These are phyloP conservation scores for Chlorella sp. DNA, from an alignment of 139 green algal species.

Conservation along the genomic window DNA sequence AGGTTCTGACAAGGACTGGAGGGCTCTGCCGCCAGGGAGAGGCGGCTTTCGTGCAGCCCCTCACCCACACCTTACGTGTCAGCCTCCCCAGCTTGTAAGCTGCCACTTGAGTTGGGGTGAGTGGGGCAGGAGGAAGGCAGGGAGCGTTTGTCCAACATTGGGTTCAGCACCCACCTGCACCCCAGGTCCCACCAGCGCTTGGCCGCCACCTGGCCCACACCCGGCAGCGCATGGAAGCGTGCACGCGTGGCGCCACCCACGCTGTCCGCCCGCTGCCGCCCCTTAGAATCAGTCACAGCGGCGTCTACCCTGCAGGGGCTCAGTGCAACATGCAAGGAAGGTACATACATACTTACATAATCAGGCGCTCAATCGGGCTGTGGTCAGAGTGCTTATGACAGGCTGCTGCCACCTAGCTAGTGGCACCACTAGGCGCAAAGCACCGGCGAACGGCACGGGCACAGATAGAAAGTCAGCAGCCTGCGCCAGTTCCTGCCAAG, in stretches of 20 bases:
- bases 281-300: conserved; percentile 33
- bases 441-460: too few species aligned
- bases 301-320: conserved; percentile 9
- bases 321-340: too few species aligned
- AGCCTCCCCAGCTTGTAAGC: neutral
- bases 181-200: conserved; percentile 47
- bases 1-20: neutral
- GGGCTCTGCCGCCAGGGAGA: neutral
- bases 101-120: too few species aligned
- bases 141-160: too few species aligned
- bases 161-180: conserved; percentile 25
- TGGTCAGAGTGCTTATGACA: too few species aligned
- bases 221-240: conserved; percentile 45
- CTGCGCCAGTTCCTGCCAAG: too few species aligned
- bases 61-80: neutral
- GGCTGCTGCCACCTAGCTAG: too few species aligned
- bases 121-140: too few species aligned
- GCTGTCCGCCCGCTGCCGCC: conserved; percentile 8
- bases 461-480: too few species aligned
- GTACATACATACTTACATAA: too few species aligned
- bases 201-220: conserved; percentile 35
- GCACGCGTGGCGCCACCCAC: conserved; percentile 22
- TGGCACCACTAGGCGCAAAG: too few species aligned
- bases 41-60: neutral
- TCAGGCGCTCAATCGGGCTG: too few species aligned